These are phyloP conservation scores for Arachnopeziza araneosa DNA, from an alignment of 2,329 filamentous ascomycete species.

Conservation along the genomic window DNA sequence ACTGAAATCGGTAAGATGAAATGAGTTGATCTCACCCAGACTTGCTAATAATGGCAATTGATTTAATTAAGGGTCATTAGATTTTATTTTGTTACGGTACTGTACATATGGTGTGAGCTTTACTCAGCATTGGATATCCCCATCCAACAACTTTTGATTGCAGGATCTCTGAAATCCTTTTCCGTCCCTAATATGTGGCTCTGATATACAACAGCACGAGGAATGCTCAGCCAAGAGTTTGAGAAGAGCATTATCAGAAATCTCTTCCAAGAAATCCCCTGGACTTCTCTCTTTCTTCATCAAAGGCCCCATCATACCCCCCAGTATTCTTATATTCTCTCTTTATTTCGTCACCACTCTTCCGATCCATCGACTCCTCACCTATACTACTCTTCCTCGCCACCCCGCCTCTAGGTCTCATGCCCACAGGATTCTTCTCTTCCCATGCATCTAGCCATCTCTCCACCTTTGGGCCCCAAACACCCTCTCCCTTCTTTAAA, in stretches of 20 bases:
- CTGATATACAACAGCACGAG: neutral
- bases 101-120: too few relatives aligned
- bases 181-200: too few relatives aligned
- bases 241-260: neutral
- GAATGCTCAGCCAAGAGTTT: neutral
- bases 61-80: too few relatives aligned
- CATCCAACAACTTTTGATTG: too few relatives aligned
- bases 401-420: neutral
- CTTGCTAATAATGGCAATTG: too few relatives aligned
- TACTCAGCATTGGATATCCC: too few relatives aligned
- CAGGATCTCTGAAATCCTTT: too few relatives aligned
- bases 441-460: constrained; percentile 41
- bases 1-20: too few relatives aligned
- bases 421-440: constrained; percentile 6
- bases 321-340: neutral
- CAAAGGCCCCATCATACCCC: neutral
- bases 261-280: neutral
- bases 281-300: neutral
- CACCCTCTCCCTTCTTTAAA: constrained; percentile 66
- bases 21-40: too few relatives aligned
- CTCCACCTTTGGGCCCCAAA: constrained; percentile 74
- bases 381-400: neutral
- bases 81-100: too few relatives aligned
- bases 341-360: neutral
- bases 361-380: neutral